Evolutionary conservation across 495 filamentous ascomycete species (phyloP), one percentile per base, ranked within the genome.

Genomic region (Penicillium steckii): DNA sequence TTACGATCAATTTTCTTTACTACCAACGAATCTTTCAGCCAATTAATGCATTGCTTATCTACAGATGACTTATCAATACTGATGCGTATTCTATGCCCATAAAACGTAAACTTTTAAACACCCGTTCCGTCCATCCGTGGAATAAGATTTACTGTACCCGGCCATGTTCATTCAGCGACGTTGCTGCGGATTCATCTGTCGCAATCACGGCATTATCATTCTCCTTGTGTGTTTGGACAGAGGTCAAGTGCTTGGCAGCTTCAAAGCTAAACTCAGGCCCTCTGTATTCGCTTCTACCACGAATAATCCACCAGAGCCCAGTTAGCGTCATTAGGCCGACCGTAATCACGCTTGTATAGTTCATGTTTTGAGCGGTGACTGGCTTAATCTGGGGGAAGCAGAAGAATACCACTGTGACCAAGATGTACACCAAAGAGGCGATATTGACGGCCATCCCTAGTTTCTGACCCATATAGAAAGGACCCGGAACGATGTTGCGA

Each of bases 361-460:
- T 89, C 85, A 89, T 88, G 12, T 74, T 78, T 18, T 74, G 66
- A 10, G 65, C 72, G 0, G 71, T 75, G 1, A 72, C 78, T 0
- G 84, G 83, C 50, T 79, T 49, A 5, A 62, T 66, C 49, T 78
- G 80, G 2, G 84, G 88, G 66, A 90, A 90, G 61, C 86, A 90
- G 68, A 85, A 91, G 53, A 91, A 80, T 10, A 86, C 75, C 27
- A 85, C 75, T 56, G 88, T 90, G 3, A 84, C 66, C 1, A 74
- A 55, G 46, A 91, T 93, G 50, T 85, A 82, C 26, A 80, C 50
- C 27, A 85, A 70, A 3, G 84, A 71, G 3, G 79, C 44, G 8
- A 75, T 59, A 48, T 87, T 86, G 25, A 89, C 71, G 0, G 61
- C 51, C 53, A 73, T 82, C 0, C 85, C 87, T 2, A 74, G 60